These are phyloP conservation scores for Alternaria atra DNA, from an alignment of 2,329 filamentous ascomycete species.

Conservation along the genomic window DNA sequence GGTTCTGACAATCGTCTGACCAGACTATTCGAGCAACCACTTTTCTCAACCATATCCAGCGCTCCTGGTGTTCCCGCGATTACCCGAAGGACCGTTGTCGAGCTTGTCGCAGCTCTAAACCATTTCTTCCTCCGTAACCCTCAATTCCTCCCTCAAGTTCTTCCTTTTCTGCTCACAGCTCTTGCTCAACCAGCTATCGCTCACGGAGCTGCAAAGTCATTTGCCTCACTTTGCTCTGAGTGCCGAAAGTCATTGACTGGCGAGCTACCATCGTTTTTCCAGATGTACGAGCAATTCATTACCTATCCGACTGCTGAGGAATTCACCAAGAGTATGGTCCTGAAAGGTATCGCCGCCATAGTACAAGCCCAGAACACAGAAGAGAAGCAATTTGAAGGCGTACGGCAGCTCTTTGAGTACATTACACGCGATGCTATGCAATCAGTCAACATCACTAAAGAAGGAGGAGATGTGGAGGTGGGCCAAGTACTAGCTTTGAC, in stretches of 20 bases:
- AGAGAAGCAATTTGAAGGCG: constrained; percentile 61
- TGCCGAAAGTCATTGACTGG: constrained; percentile 74
- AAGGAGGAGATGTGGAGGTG: constrained; percentile 49
- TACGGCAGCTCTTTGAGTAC: constrained; percentile 68
- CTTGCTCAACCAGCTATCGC: constrained; percentile 70
- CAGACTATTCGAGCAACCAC: constrained; percentile 70
- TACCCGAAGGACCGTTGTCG: constrained; percentile 73
- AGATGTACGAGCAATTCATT: constrained; percentile 74
- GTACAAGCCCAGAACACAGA: constrained; percentile 74
- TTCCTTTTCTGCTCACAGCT: constrained; percentile 78
- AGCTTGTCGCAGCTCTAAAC: constrained; percentile 75
- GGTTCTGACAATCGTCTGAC: constrained; percentile 67
- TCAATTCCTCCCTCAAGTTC: constrained; percentile 71
- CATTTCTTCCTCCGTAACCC: constrained; percentile 78
- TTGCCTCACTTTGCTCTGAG: constrained; percentile 76
- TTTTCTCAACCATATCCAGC: constrained; percentile 60
- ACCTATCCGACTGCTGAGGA: constrained; percentile 69
- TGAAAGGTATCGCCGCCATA: constrained; percentile 77
- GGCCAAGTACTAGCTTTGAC: constrained; percentile 57
- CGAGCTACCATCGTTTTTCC: constrained; percentile 73
- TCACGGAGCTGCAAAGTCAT: constrained; percentile 76
- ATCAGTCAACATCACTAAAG: constrained; percentile 44
- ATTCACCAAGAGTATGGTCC: constrained; percentile 75
- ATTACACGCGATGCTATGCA: constrained; percentile 68
- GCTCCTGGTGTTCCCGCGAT: constrained; percentile 65